These are phyloP conservation scores for Spathaspora boniae DNA, from an alignment of 805 yeast species.

Conservation along the genomic window DNA sequence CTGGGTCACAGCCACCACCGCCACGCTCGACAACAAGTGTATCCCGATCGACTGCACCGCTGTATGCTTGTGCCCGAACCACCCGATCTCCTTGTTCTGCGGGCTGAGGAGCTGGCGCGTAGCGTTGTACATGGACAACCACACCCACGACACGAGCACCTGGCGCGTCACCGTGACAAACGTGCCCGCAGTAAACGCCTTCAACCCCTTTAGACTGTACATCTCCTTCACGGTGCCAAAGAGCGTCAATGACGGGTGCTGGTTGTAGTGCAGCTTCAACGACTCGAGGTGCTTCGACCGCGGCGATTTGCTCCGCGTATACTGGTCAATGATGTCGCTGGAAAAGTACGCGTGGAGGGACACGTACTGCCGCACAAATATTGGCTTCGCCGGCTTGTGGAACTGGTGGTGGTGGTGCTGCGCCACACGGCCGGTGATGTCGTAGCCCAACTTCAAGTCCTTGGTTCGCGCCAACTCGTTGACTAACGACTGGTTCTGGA, in stretches of 20 bases:
- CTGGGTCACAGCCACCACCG: conserved; percentile 77
- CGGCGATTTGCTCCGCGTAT: conserved; percentile 16
- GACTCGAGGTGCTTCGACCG: conserved; percentile 15
- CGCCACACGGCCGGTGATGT: conserved; percentile 23
- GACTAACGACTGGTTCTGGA: conserved; percentile 53
- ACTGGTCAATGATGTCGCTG: conserved; percentile 28
- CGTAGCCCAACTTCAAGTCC: conserved; percentile 17
- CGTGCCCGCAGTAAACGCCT: conserved; percentile 81
- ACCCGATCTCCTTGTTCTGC: conserved; percentile 30
- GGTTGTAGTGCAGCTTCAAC: conserved; percentile 36
- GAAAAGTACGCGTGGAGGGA: conserved; percentile 43
- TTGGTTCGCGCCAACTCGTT: conserved; percentile 23
- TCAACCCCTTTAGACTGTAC: conserved; percentile 64
- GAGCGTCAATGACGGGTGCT: conserved; percentile 53
- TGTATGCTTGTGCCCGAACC: conserved; percentile 46
- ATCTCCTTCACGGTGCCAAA: conserved; percentile 59
- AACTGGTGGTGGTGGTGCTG: conserved; percentile 18
- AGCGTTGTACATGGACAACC: conserved; percentile 80
- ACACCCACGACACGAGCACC: conserved; percentile 69
- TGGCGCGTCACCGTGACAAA: conserved; percentile 82
- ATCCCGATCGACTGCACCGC: conserved; percentile 48
- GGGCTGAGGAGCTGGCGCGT: conserved; percentile 70
- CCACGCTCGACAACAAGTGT: conserved; percentile 55
- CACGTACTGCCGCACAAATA: conserved; percentile 31
- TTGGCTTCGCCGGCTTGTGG: conserved; percentile 12